A percentile compares a stretch with the other conserved stretches of the same genome.
phyloP scores from a whole-genome alignment of 108 stramenopile species.

The Cyclotella sp. region DNA sequence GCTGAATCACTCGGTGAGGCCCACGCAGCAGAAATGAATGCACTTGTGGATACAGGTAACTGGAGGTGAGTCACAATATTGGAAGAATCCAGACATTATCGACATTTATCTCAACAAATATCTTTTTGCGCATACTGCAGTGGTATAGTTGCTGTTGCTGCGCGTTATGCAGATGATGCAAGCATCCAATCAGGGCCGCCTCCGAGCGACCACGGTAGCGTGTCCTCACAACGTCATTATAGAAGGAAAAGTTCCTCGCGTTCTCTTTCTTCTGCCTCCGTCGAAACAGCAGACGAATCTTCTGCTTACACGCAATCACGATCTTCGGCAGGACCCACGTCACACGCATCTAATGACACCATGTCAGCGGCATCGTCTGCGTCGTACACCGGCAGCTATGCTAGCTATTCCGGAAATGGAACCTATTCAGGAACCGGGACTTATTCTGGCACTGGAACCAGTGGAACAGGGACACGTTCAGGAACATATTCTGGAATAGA shows the following conservation, averaged over 20 bases:
- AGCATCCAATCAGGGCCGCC: constrained; percentile 8
- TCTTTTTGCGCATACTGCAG: background rate
- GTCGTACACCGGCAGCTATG: background rate
- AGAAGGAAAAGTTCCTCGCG: background rate
- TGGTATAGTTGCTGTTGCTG: constrained; percentile 55
- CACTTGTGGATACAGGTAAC: constrained; percentile 44
- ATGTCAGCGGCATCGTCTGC: background rate
- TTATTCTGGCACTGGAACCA: background rate
- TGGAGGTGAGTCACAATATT: constrained; percentile 20
- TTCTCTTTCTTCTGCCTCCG: constrained; percentile 29
- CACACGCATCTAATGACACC: background rate
- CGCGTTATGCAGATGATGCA: constrained; percentile 50
- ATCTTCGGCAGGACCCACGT: background rate
- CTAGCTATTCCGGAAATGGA: constrained; percentile 12
- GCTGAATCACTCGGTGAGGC: constrained; percentile 12
- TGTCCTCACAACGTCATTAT: background rate
- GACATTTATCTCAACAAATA: background rate
- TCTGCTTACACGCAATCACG: constrained; percentile 12
- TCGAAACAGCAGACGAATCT: constrained; percentile 38
- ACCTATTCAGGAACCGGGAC: background rate
- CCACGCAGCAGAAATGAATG: constrained; percentile 41
- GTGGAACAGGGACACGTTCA: background rate
- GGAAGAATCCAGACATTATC: background rate
- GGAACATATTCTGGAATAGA: too few relatives aligned
- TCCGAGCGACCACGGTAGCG: constrained; percentile 3